Percentiles rank a stretch among this genome's conserved stretches.
phyloP scores from a whole-genome alignment of 331 rosid genomes.

The Telfairia occidentalis region DNA sequence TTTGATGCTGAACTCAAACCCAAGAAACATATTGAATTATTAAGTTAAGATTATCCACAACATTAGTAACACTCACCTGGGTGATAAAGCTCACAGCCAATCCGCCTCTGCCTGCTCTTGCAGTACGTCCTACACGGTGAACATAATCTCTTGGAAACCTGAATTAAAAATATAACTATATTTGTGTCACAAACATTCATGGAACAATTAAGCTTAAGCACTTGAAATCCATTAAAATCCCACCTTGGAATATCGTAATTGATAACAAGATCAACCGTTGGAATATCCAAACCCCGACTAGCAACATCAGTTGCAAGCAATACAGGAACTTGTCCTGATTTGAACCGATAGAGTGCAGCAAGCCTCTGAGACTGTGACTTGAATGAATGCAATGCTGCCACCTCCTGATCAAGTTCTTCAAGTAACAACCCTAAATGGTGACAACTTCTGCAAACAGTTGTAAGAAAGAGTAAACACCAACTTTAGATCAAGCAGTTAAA shows the following conservation, averaged over 20 bases:
- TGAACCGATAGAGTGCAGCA: slow-evolving; percentile 62
- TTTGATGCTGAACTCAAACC: neutral
- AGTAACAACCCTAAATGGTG: slow-evolving; percentile 62
- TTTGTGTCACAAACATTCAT: neutral
- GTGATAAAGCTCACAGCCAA: slow-evolving; percentile 67
- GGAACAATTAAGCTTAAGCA: slow-evolving; percentile 2
- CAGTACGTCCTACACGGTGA: slow-evolving; percentile 92
- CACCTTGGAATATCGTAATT: slow-evolving; percentile 87
- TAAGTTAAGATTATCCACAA: neutral
- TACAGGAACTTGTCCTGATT: slow-evolving; percentile 68
- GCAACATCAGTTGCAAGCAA: slow-evolving; percentile 93
- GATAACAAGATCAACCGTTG: slow-evolving; percentile 86
- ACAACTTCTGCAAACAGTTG: slow-evolving; percentile 51
- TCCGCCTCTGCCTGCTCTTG: slow-evolving; percentile 93
- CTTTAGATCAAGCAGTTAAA: neutral
- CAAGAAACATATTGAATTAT: neutral
- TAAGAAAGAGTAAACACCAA: neutral
- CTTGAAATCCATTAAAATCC: slow-evolving; percentile 2
- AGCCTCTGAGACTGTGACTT: slow-evolving; percentile 75
- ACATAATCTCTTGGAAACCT: slow-evolving; percentile 76
- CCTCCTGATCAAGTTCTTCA: slow-evolving; percentile 69
- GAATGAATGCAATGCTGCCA: slow-evolving; percentile 62
- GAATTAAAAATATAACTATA: slow-evolving; percentile 15
- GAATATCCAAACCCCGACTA: slow-evolving; percentile 87
- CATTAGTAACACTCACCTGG: slow-evolving; percentile 28